Percentiles rank a stretch among this genome's conserved stretches.
phyloP scores from a whole-genome alignment of 345 rosid species.

The Ceriops decandra region DNA sequence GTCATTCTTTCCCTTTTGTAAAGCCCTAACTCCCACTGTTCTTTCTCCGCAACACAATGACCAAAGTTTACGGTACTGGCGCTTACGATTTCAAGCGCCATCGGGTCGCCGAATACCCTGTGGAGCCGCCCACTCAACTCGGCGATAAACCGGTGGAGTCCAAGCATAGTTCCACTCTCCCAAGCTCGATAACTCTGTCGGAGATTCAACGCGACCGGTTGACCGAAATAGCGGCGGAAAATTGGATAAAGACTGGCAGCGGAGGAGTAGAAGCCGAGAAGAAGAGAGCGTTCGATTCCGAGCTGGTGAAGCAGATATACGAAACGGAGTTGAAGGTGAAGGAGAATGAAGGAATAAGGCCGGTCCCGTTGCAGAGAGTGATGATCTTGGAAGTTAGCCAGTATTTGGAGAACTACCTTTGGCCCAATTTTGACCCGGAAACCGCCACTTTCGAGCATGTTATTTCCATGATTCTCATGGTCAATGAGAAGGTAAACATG shows the following conservation, averaged over 20 bases:
- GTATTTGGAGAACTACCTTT: slow-evolving; percentile 88
- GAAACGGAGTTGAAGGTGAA: slow-evolving; percentile 67
- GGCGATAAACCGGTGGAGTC: slow-evolving; percentile 55
- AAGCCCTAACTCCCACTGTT: not conserved
- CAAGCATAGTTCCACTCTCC: slow-evolving; percentile 55
- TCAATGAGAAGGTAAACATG: slow-evolving; percentile 73
- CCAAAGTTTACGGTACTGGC: slow-evolving; percentile 91
- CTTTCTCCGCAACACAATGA: slow-evolving; percentile 34
- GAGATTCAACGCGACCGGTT: slow-evolving; percentile 90
- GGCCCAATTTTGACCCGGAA: slow-evolving; percentile 87
- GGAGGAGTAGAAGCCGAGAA: slow-evolving; percentile 32
- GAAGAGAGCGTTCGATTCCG: slow-evolving; percentile 58
- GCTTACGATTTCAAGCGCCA: slow-evolving; percentile 98
- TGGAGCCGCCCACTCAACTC: slow-evolving; percentile 46
- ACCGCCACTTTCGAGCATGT: slow-evolving; percentile 85
- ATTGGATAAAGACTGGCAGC: slow-evolving; percentile 57
- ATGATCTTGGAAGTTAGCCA: slow-evolving; percentile 96
- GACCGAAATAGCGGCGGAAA: slow-evolving; percentile 73
- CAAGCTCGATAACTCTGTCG: slow-evolving; percentile 75
- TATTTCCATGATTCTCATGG: slow-evolving; percentile 96
- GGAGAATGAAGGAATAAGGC: slow-evolving; percentile 57
- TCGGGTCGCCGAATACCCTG: slow-evolving; percentile 93
- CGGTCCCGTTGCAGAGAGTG: slow-evolving; percentile 89
- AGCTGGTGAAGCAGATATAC: slow-evolving; percentile 78
- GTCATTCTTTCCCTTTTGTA: not conserved